Conservation (phyloP, 2,329 filamentous ascomycete species). For the Calonectria pauciramosa region DNA sequence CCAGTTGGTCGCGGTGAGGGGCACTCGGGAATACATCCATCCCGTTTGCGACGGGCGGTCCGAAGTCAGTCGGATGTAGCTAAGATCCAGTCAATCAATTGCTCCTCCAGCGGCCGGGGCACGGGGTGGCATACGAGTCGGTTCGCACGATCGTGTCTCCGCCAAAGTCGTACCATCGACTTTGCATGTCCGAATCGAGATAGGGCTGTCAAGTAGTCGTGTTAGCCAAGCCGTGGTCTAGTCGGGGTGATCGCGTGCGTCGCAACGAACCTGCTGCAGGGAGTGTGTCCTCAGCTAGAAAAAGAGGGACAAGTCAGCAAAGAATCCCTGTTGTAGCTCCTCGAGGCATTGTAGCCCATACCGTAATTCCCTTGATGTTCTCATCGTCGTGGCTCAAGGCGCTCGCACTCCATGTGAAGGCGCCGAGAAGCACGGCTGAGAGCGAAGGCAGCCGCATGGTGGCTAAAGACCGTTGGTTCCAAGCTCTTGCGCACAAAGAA, state of each 20-base stretch:
- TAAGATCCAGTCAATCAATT: slow-evolving; percentile 54
- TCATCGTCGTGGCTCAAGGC: slow-evolving; percentile 62
- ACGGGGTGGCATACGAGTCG: slow-evolving; percentile 68
- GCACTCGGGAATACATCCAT: slow-evolving; percentile 94
- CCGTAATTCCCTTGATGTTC: slow-evolving; percentile 67
- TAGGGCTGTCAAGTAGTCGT: slow-evolving; percentile 76
- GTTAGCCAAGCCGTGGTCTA: slow-evolving; percentile 37
- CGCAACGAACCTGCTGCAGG: slow-evolving; percentile 77
- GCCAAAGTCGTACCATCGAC: slow-evolving; percentile 99
- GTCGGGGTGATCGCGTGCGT: slow-evolving; percentile 36
- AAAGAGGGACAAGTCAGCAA: slow-evolving; percentile 38
- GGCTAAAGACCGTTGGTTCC: slow-evolving; percentile 32
- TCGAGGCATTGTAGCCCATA: slow-evolving; percentile 47
- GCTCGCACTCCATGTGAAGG: slow-evolving; percentile 63
- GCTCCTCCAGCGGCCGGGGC: slow-evolving; percentile 20
- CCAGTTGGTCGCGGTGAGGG: slow-evolving; percentile 98
- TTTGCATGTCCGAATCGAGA: slow-evolving; percentile 97
- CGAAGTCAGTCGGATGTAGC: slow-evolving; percentile 92
- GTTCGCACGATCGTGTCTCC: slow-evolving; percentile 89
- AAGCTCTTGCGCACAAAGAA: slow-evolving; percentile 30
- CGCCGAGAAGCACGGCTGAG: slow-evolving; percentile 63
- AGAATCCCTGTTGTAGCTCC: not conserved
- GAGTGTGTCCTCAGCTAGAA: slow-evolving; percentile 87
- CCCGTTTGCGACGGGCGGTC: slow-evolving; percentile 92
- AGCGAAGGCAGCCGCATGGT: slow-evolving; percentile 64